A percentile compares a stretch with the other conserved stretches of the same genome.
Evolutionary conservation across 441 rosid genomes (phyloP).

Genomic region (Populus hybrid): DNA sequence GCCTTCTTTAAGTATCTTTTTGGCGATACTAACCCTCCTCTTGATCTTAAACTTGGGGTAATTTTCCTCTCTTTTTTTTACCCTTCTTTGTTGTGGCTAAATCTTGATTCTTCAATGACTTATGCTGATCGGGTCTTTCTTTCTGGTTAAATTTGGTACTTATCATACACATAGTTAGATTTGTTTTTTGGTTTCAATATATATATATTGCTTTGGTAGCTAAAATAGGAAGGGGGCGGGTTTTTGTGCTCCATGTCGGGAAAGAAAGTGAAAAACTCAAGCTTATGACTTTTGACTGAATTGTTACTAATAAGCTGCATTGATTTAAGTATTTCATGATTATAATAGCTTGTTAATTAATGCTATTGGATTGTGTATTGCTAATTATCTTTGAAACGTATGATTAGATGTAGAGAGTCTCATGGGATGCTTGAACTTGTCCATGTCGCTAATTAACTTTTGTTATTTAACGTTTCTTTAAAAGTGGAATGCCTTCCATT

Average conservation of each 20-base stretch:
- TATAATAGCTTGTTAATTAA: background rate
- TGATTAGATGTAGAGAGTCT: background rate
- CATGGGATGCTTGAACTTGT: background rate
- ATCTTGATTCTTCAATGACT: background rate
- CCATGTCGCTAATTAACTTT: background rate
- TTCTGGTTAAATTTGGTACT: background rate
- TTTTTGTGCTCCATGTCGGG: background rate
- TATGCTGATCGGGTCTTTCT: background rate
- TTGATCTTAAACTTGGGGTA: conserved; percentile 60
- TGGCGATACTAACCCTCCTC: conserved; percentile 51
- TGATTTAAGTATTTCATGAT: background rate
- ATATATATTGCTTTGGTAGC: background rate
- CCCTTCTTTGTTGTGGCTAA: background rate
- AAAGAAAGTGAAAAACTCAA: conserved; percentile 5
- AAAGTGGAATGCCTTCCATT: background rate
- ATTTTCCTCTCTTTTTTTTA: background rate
- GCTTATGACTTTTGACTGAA: background rate
- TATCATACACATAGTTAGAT: background rate
- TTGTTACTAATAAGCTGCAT: background rate
- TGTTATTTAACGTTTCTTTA: background rate
- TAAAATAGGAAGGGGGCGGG: background rate
- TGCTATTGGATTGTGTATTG: background rate
- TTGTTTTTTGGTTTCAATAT: background rate
- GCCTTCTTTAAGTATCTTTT: conserved; percentile 75
- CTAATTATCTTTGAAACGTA: background rate